Base-by-base conservation (phyloP, 2,329 filamentous ascomycete species). In the Beauveria caledonica region DNA sequence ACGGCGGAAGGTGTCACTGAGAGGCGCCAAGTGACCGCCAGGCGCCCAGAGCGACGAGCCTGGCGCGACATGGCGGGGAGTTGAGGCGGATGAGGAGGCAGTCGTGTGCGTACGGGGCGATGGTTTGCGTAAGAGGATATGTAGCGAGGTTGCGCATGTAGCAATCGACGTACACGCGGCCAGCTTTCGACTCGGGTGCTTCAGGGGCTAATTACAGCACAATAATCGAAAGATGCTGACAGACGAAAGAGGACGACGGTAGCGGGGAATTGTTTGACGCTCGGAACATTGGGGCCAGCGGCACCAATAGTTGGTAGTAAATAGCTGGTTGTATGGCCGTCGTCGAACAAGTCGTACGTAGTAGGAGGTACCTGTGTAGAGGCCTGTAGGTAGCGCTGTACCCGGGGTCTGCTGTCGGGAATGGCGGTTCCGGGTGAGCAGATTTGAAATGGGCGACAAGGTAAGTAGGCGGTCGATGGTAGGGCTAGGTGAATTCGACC, bases 1-100 rank as follows among this genome's bases (percentile, higher is more conserved):
- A 46, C 5, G 13, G 46, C 33, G 25, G 48, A 54, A 48, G 58
- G 58, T 50, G 58, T 60, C 58, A 60, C 58, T 23, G 58, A 60
- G 27, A 54, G 49, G 50, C 50, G 49, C 58, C 50, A 60, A 21
- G 40, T 25, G 39, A 60, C 50, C 42, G 49, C 57, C 57, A 60
- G 49, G 21, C 57, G 57, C 21, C 49, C 49, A 44, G 57, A 60
- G 36, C 44, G 44, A 49, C 42, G 58, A 27, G 58, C 58, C 33
- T 60, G 58, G 42, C 58, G 50, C 50, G 50, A 60, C 58, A 60
- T 60, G 58, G 50, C 45, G 27, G 49, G 29, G 49, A 1, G 3
- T 9, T 2, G 49, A 33, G 27, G 27, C 5, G 1, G 33, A 40
- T 6, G 49, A 15, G 10, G 49, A 51, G n/a, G 49, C 7, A 13